Conservation (phyloP, 208 protist genomes). For the Crithidia bombi region DNA sequence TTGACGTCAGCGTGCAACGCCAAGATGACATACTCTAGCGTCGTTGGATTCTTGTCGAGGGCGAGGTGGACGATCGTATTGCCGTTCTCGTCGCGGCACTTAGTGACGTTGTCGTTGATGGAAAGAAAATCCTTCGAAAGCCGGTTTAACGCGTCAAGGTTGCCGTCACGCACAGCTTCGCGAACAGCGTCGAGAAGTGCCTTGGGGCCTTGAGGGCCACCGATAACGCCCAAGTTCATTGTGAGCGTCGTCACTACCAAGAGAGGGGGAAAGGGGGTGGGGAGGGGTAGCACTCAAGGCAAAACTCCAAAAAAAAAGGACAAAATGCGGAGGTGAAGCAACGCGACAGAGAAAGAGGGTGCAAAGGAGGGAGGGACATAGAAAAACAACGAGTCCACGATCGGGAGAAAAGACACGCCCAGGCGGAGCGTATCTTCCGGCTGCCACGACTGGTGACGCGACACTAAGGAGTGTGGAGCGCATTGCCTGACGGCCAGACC, state of each 20-base stretch:
- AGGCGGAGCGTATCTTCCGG: too few relatives aligned
- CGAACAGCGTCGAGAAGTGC: conserved; percentile 84
- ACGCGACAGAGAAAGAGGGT: too few relatives aligned
- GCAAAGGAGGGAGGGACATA: too few relatives aligned
- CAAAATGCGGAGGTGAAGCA: too few relatives aligned
- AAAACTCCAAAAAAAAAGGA: neutral
- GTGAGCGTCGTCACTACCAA: conserved; percentile 5
- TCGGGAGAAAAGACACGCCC: too few relatives aligned
- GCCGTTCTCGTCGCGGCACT: conserved; percentile 87
- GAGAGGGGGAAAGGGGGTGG: neutral
- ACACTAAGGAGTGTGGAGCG: too few relatives aligned
- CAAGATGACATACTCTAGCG: conserved; percentile 73
- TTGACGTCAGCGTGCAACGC: conserved; percentile 77
- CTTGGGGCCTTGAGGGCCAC: conserved; percentile 86
- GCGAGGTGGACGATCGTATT: conserved; percentile 88
- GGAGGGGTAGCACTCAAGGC: too few relatives aligned
- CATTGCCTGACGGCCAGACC: too few relatives aligned
- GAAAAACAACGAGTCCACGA: too few relatives aligned
- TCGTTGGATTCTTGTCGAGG: conserved; percentile 66
- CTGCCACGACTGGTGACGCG: too few relatives aligned
- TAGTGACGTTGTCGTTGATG: conserved; percentile 79
- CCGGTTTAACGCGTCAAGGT: conserved; percentile 72
- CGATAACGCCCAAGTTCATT: conserved; percentile 60
- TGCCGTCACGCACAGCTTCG: conserved; percentile 59
- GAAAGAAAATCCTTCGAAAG: conserved; percentile 78